A percentile compares a stretch with the other conserved stretches of the same genome.
Evolutionary conservation across 352 stramenopile species (phyloP).

Genomic region (Pythium phragmiticola): DNA sequence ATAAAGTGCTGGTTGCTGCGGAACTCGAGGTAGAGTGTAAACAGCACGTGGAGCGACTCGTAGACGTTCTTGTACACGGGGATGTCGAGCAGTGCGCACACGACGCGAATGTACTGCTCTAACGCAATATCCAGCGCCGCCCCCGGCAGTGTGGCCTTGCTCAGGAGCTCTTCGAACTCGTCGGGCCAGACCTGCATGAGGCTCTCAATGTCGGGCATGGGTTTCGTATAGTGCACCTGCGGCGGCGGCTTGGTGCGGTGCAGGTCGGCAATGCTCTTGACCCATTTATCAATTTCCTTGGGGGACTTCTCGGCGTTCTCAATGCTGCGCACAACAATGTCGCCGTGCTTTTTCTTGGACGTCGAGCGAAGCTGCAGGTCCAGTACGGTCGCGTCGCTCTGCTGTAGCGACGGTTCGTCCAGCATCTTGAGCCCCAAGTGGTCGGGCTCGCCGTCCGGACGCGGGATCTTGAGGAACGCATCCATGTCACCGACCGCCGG

Average conservation of each 20-base stretch:
- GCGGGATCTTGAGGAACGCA: constrained; percentile 94
- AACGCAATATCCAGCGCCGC: constrained; percentile 91
- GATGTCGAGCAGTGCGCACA: constrained; percentile 94
- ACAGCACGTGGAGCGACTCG: constrained; percentile 94
- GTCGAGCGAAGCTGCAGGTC: constrained; percentile 94
- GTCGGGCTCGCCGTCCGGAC: constrained; percentile 89
- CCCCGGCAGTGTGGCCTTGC: constrained; percentile 66
- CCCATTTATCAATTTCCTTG: constrained; percentile 94
- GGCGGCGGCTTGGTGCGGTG: constrained; percentile 92
- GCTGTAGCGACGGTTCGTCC: constrained; percentile 90
- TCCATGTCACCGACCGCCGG: constrained; percentile 96
- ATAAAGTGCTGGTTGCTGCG: constrained; percentile 93
- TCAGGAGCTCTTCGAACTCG: constrained; percentile 81
- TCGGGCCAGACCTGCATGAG: constrained; percentile 93
- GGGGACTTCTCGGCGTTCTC: constrained; percentile 93
- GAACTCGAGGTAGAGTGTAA: constrained; percentile 93
- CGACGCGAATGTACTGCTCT: constrained; percentile 91
- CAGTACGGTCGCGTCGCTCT: constrained; percentile 94
- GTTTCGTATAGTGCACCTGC: constrained; percentile 92
- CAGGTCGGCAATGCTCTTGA: constrained; percentile 94
- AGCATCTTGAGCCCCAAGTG: constrained; percentile 92
- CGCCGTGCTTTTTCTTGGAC: constrained; percentile 93
- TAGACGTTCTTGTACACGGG: constrained; percentile 94
- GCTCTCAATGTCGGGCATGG: constrained; percentile 94
- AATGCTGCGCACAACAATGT: constrained; percentile 92